Conservation (phyloP, 805 yeast genomes). For the Candida schatavii region DNA sequence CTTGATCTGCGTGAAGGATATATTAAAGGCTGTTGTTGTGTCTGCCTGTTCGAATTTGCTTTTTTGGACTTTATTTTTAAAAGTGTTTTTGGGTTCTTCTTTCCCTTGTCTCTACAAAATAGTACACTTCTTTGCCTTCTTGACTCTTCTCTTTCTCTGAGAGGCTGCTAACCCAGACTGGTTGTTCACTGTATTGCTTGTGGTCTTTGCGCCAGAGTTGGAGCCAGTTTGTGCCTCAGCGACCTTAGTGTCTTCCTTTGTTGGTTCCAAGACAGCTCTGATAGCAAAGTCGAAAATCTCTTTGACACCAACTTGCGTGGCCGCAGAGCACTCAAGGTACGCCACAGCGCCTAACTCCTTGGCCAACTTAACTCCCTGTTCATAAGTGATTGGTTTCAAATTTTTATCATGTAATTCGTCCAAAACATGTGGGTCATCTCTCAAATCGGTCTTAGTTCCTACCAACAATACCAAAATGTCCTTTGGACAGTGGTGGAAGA, state of each 20-base stretch:
- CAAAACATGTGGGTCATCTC: constrained; percentile 76
- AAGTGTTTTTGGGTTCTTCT: no score
- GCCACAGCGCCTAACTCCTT: constrained; percentile 68
- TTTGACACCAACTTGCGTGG: constrained; percentile 82
- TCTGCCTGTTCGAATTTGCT: background rate
- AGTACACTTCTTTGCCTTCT: constrained; percentile 37
- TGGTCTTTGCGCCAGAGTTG: constrained; percentile 6
- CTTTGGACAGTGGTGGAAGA: constrained; percentile 76
- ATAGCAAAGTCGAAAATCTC: constrained; percentile 84
- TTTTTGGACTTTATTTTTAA: background rate
- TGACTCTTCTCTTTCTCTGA: constrained; percentile 25
- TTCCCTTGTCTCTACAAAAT: constrained; percentile 25
- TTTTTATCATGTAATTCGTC: constrained; percentile 64
- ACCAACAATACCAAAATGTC: constrained; percentile 67
- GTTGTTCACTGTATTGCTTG: constrained; percentile 1
- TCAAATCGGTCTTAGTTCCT: constrained; percentile 85
- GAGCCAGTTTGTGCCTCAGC: constrained; percentile 6
- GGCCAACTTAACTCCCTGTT: constrained; percentile 67
- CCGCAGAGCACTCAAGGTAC: constrained; percentile 87
- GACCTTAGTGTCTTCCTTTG: constrained; percentile 19
- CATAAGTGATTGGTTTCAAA: constrained; percentile 55
- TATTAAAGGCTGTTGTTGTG: background rate
- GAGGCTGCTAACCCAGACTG: background rate
- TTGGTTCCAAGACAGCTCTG: constrained; percentile 59
- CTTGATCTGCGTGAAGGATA: background rate